phyloP scores from a whole-genome alignment of 176 grass and related monocot genomes.

The Coix lacrymajobi region DNA sequence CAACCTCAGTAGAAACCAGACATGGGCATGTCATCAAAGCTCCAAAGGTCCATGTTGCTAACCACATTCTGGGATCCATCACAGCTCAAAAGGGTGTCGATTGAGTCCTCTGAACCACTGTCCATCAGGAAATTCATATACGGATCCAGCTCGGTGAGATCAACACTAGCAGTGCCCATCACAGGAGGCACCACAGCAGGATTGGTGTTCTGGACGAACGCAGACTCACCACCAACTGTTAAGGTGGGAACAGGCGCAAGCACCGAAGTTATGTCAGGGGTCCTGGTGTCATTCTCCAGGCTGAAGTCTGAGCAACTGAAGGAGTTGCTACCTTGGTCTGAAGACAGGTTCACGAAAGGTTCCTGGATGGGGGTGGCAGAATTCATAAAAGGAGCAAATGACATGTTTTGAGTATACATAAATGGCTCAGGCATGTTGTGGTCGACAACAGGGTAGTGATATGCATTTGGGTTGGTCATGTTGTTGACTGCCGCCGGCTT shows the following conservation, averaged over 20 bases:
- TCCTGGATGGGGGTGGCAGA: slow-evolving; percentile 6
- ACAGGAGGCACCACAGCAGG: not conserved
- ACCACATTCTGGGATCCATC: slow-evolving; percentile 39
- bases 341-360: slow-evolving; percentile 41
- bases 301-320: slow-evolving; percentile 33
- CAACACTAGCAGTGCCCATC: slow-evolving; percentile 19
- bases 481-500: not conserved
- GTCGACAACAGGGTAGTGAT: slow-evolving; percentile 25
- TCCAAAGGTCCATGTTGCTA: slow-evolving; percentile 64
- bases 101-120: slow-evolving; percentile 40
- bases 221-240: slow-evolving; percentile 12
- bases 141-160: slow-evolving; percentile 47
- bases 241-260: slow-evolving; percentile 20
- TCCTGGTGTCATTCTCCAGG: slow-evolving; percentile 40
- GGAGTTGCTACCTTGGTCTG: slow-evolving; percentile 78
- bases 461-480: slow-evolving; percentile 20
- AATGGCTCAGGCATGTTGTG: slow-evolving; percentile 28
- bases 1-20: slow-evolving; percentile 20
- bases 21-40: slow-evolving; percentile 63
- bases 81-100: slow-evolving; percentile 42
- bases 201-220: slow-evolving; percentile 15
- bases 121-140: slow-evolving; percentile 69
- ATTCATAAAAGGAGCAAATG: slow-evolving; percentile 20
- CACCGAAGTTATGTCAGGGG: slow-evolving; percentile 38
- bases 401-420: slow-evolving; percentile 21